Evolutionary conservation across 2,329 filamentous ascomycete genomes (phyloP), one percentile per base, ranked within the genome.

Genomic region (Arthrinium puccinioides): DNA sequence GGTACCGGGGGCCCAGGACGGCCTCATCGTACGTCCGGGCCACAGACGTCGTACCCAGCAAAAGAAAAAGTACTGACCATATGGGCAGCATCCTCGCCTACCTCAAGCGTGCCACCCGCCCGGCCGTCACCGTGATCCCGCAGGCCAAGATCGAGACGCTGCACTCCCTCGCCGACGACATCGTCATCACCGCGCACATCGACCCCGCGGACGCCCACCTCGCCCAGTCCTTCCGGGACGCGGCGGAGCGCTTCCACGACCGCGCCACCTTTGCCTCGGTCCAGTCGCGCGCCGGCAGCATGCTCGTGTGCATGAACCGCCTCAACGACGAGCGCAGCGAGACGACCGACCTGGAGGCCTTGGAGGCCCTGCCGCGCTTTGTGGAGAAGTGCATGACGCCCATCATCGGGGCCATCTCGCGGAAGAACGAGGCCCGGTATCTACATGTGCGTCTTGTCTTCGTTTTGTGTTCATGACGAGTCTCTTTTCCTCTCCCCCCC

Each of bases 1-100:
- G 63, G 34, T 72, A 72, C 44, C 60, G 69, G 24, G 69, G 70
- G 1, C 56, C 62, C 1, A 56, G 67, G 15, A 62, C 52, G 30
- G 55, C 63, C 1, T 42, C 53, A 9, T 44, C 57, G 66, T 68
- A 39, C 39, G 61, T 53, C 6, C 9, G 5, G 13, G 20, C 24
- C 5, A 33, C 13, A 9, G 8, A 21, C 25, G 15, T 26, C n/a
- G 21, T 9, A 11, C 23, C n/a, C 23, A 14, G 15, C 3, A 9
- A 6, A 6, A 10, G 29, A 18, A 20, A 24, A 13, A 8, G 25
- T 25, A 19, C 21, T 25, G 15, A 14, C 26, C 24, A 5, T 14
- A 7, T 16, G 2, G 5, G 18, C 14, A 63, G 60, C 6, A 62
- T 63, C 23, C 32, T 44, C 9, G 45, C 52, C 2, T 63, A 60